phyloP scores from a whole-genome alignment of 208 protist species.

The Strigomonas culicis region DNA sequence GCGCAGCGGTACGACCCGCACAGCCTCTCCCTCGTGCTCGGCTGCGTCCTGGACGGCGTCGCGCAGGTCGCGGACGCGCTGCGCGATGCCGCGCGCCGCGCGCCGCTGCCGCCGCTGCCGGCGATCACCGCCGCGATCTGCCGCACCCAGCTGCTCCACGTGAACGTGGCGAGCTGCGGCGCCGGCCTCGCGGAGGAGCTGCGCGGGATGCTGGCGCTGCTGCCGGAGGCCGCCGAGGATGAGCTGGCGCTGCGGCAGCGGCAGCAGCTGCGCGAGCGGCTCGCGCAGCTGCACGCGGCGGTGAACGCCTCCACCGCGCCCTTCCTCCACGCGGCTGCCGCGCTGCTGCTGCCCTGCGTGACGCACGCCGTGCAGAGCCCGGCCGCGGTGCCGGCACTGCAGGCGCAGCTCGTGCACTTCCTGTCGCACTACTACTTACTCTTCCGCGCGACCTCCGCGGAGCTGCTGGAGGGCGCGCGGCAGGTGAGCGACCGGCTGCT shows the following conservation, averaged over 20 bases:
- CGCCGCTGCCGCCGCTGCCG: conserved; percentile 63
- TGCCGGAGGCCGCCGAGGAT: conserved; percentile 27
- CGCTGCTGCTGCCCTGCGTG: conserved; percentile 25
- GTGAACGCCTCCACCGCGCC: conserved; percentile 27
- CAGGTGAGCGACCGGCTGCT: no score
- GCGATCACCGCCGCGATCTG: conserved; percentile 46
- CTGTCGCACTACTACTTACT: no score
- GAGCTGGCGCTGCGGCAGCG: conserved; percentile 22
- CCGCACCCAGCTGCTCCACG: conserved; percentile 57
- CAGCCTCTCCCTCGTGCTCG: conserved; percentile 42
- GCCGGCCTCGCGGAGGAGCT: conserved; percentile 56
- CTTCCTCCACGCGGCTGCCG: conserved; percentile 39
- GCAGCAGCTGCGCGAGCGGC: conserved; percentile 30
- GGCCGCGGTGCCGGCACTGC: conserved; percentile 18
- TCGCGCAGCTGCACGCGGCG: conserved; percentile 27
- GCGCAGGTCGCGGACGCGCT: conserved; percentile 5
- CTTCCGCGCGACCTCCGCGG: no score
- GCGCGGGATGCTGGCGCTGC: conserved; percentile 30
- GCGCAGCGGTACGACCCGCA: conserved; percentile 59
- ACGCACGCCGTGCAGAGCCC: conserved; percentile 16
- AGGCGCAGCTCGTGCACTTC: conserved; percentile 23
- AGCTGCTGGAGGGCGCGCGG: no score
- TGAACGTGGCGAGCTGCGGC: conserved; percentile 73
- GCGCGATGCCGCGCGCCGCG: no score
- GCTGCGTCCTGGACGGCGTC: conserved; percentile 44